A percentile compares a stretch with the other conserved stretches of the same genome.
Conservation (phyloP, 306 rosid genomes). For the Carpinus viminea region DNA sequence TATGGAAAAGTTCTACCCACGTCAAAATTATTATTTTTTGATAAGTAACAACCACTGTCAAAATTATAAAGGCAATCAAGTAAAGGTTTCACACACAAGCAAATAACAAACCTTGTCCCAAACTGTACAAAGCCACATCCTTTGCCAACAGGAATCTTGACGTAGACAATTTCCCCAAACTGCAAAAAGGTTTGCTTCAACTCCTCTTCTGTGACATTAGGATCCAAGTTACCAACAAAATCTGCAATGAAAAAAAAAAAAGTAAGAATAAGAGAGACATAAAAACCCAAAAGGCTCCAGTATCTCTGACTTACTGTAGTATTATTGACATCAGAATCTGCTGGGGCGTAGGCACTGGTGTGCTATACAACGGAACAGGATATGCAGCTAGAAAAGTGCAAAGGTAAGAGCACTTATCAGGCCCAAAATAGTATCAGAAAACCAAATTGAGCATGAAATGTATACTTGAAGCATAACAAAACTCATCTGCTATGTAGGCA, state of each 20-base stretch:
- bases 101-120: constrained; percentile 63
- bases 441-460: not conserved
- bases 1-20: constrained; percentile 23
- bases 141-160: constrained; percentile 76
- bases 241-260: constrained; percentile 38
- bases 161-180: constrained; percentile 71
- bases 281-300: constrained; percentile 4
- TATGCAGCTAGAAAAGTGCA: constrained; percentile 42
- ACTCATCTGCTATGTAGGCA: not conserved
- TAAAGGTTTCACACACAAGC: constrained; percentile 5
- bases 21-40: constrained; percentile 7
- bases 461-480: not conserved
- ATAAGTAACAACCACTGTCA: not conserved
- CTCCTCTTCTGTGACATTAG: constrained; percentile 73
- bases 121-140: constrained; percentile 86
- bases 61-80: constrained; percentile 21
- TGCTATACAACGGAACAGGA: constrained; percentile 59
- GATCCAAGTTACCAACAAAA: constrained; percentile 90
- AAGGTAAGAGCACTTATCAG: constrained; percentile 14
- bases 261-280: constrained; percentile 24
- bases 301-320: constrained; percentile 62
- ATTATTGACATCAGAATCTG: constrained; percentile 75
- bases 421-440: constrained; percentile 8
- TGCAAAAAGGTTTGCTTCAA: constrained; percentile 81
- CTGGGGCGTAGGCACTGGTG: constrained; percentile 50